Evolutionary conservation across 1,139 yeast species (phyloP).

Genomic region (Nadsonia starkeyi-henricii): DNA sequence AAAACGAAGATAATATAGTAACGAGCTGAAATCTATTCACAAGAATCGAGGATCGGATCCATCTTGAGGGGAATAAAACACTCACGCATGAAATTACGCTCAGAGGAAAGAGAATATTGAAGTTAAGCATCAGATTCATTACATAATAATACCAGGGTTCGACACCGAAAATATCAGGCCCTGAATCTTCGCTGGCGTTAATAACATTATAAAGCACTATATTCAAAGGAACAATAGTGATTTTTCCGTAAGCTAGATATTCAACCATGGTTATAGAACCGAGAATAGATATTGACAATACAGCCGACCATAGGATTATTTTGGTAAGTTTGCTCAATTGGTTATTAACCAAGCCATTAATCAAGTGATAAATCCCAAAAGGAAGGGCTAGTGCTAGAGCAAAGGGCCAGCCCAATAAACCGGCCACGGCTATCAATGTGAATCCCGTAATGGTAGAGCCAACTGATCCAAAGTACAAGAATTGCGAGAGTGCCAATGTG

Average conservation of each 20-base stretch:
- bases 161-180: constrained; percentile 84
- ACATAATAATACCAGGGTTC: constrained; percentile 74
- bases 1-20: constrained; percentile 28
- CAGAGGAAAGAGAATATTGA: constrained; percentile 42
- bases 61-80: constrained; percentile 1
- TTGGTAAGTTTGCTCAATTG: constrained; percentile 3
- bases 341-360: constrained; percentile 1
- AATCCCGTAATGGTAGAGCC: constrained; percentile 27
- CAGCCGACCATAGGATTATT: constrained; percentile 7
- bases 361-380: constrained; percentile 23
- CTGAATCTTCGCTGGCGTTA: constrained; percentile 47
- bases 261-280: constrained; percentile 38
- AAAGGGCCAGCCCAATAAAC: constrained; percentile 88
- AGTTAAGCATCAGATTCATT: constrained; percentile 56
- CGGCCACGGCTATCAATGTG: constrained; percentile 47
- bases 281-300: constrained; percentile 9
- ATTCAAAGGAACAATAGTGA: constrained; percentile 63
- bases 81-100: constrained; percentile 30
- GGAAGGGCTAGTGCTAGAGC: constrained; percentile 54
- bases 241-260: constrained; percentile 46
- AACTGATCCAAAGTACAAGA: constrained; percentile 12
- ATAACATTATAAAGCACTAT: constrained; percentile 76
- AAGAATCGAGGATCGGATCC: constrained; percentile 4
- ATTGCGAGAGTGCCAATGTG: constrained; percentile 38
- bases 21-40: constrained; percentile 12